Conservation (phyloP, 352 stramenopile species). For the Phytopythium litorale region DNA sequence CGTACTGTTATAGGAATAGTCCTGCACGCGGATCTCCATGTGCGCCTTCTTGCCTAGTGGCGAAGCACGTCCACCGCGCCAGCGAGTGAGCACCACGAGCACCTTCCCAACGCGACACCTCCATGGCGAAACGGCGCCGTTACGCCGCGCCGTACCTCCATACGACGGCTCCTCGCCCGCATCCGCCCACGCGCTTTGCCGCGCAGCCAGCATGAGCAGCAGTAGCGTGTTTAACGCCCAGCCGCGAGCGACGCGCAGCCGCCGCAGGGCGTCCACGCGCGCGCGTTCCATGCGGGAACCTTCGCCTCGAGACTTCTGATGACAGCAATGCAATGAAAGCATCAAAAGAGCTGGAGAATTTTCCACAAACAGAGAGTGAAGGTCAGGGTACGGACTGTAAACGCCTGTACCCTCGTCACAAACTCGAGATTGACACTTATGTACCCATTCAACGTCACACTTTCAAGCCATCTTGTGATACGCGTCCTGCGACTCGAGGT, state of each 20-base stretch:
- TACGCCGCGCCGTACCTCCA: neutral
- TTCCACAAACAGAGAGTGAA: slow-evolving; percentile 1
- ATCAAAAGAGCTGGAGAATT: neutral
- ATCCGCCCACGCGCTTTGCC: slow-evolving; percentile 11
- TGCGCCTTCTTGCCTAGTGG: slow-evolving; percentile 20
- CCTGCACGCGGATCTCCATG: slow-evolving; percentile 61
- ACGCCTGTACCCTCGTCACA: neutral
- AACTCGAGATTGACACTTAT: neutral
- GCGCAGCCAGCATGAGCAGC: slow-evolving; percentile 20
- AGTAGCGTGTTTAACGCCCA: slow-evolving; percentile 27
- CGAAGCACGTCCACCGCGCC: neutral
- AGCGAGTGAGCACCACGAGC: neutral
- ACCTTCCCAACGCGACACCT: neutral
- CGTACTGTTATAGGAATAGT: slow-evolving; percentile 65
- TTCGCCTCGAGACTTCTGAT: neutral
- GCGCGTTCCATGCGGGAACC: neutral
- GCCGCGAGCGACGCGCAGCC: slow-evolving; percentile 6
- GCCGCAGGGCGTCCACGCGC: slow-evolving; percentile 5
- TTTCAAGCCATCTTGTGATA: slow-evolving; percentile 1
- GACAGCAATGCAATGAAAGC: neutral
- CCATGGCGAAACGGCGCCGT: neutral
- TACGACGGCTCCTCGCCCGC: slow-evolving; percentile 11
- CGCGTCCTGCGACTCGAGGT: neutral
- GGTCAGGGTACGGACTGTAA: neutral
- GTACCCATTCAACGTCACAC: neutral